phyloP scores from a whole-genome alignment of 495 filamentous ascomycete species.

The Neurospora sp. region DNA sequence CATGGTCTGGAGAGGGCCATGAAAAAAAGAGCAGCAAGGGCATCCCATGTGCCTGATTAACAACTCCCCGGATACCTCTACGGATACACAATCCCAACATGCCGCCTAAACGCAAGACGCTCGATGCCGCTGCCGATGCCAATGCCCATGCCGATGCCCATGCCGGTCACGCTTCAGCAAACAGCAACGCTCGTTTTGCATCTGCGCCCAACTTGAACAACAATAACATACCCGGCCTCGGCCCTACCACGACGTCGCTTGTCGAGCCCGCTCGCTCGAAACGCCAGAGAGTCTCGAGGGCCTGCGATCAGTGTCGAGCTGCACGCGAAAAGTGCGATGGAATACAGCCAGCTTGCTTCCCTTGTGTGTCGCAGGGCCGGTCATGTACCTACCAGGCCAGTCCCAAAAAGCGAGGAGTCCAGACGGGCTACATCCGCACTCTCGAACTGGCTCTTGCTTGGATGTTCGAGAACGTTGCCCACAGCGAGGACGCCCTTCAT shows the following conservation, averaged over 20 bases:
- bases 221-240: conserved; percentile 10
- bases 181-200: background rate
- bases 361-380: conserved; percentile 49
- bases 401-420: conserved; percentile 62
- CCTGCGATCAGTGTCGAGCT: conserved; percentile 58
- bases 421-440: conserved; percentile 53
- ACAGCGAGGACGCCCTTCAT: conserved; percentile 20
- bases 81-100: conserved; percentile 2
- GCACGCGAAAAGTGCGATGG: conserved; percentile 62
- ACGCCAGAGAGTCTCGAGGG: conserved; percentile 55
- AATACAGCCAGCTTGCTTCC: conserved; percentile 49
- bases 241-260: conserved; percentile 9
- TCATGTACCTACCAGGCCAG: conserved; percentile 58
- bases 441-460: conserved; percentile 42
- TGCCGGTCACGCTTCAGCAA: background rate
- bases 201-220: conserved; percentile 2
- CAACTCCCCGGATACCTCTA: background rate
- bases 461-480: conserved; percentile 23
- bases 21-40: background rate
- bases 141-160: background rate
- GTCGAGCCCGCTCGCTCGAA: conserved; percentile 18
- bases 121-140: conserved; percentile 4
- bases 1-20: background rate
- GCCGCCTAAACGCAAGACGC: conserved; percentile 15
- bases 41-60: background rate